Conservation (phyloP, 257 asterid species). For the Prunella vulgaris region DNA sequence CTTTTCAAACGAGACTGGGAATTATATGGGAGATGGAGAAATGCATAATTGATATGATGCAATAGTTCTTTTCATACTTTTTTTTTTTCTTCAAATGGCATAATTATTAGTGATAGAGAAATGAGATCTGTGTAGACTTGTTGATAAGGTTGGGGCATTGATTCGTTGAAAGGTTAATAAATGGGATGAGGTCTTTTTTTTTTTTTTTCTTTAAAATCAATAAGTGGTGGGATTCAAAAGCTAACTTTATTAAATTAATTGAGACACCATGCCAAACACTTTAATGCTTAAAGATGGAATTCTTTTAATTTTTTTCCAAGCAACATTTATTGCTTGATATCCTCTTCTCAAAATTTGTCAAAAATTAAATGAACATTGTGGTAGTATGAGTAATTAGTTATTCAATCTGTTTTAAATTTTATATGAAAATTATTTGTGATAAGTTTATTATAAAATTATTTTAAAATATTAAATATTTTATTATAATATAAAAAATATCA, state of each 20-base stretch:
- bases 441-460: too few relatives aligned
- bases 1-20: too few relatives aligned
- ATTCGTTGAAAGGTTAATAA: neutral
- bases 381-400: neutral
- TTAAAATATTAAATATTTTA: too few relatives aligned
- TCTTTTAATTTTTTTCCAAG: too few relatives aligned
- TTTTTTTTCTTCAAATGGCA: neutral
- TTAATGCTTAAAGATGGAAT: neutral
- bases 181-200: neutral
- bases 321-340: neutral
- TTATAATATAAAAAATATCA: too few relatives aligned
- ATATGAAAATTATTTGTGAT: too few relatives aligned
- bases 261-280: neutral
- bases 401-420: too few relatives aligned
- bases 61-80: neutral
- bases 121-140: neutral
- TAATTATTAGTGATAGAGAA: neutral
- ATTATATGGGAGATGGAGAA: neutral
- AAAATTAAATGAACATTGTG: neutral
- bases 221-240: neutral
- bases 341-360: neutral
- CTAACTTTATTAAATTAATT: neutral
- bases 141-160: conserved; percentile 20
- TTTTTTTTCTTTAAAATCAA: neutral
- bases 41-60: neutral